Base-by-base conservation (phyloP, 805 yeast species). In the Cephaloascus fragrans region DNA sequence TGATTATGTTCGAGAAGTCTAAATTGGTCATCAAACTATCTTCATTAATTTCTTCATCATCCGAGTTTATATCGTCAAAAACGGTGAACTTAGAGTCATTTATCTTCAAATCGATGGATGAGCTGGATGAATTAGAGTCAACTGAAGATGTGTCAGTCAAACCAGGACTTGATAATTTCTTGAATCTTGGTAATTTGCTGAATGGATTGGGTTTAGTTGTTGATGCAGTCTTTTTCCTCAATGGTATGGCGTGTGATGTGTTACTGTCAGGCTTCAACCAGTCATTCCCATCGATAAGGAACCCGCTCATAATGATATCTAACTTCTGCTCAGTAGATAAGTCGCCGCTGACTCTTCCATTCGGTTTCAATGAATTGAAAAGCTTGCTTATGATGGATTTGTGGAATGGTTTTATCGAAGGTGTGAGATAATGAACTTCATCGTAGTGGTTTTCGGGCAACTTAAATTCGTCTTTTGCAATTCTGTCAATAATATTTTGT, bases 261-360 rank as follows among this genome's bases (percentile, higher is more conserved):
- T 53, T 55, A 3, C 61, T 55, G 19, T 57, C 62, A 4, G 83
- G 82, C 52, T 73, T 79, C 10, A 62, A 47, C 88, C 89, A 83
- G 33, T 49, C 50, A 19, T 67, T 59, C 19, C 62, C 68, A 19
- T 53, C 61, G 4, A 68, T 60, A n/a, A 74, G 59, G 45, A 83
- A 80, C 0, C 89, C 90, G 26, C 71, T 67, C 66, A 80, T 68
- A 38, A 83, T 63, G 19, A 79, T 89, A 48, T 80, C 82, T 39
- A 85, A 54, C 36, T 62, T 64, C 45, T 63, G 77, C 43, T 67
- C 71, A 4, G 47, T 46, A 3, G 80, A 78, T 41, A 75, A 62
- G 43, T 72, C 68, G 6, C 87, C 87, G 32, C 56, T 54, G 23
- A 80, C 57, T 28, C 42, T 56, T 18, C 85, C 85, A 18, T 59